A percentile compares a stretch with the other conserved stretches of the same genome.
Conservation (phyloP, 495 filamentous ascomycete species). For the Lindgomyces ingoldianus region DNA sequence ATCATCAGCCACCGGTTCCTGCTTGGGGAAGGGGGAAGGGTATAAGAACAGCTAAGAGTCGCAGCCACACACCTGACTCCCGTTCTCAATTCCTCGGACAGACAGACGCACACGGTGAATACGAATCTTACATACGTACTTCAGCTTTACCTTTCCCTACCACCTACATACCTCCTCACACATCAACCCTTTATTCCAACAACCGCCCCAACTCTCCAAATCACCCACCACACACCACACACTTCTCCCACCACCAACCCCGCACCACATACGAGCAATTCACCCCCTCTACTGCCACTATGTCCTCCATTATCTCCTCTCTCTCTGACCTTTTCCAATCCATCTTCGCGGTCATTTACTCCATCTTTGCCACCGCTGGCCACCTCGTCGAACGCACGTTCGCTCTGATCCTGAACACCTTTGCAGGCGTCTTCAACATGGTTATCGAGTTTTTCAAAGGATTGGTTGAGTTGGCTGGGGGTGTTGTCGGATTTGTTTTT, state of each 20-base stretch:
- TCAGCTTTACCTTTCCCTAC: not conserved
- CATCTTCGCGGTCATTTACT: constrained; percentile 32
- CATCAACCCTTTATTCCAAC: not conserved
- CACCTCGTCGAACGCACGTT: constrained; percentile 27
- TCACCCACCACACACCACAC: not conserved
- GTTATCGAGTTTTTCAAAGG: constrained; percentile 29
- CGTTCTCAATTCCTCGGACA: not conserved
- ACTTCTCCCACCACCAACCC: not conserved
- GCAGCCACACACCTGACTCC: not conserved
- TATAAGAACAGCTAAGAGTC: too few species aligned
- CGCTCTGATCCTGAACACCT: constrained; percentile 9
- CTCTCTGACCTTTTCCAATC: constrained; percentile 32
- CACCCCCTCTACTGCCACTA: constrained; percentile 4
- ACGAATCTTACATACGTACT: not conserved
- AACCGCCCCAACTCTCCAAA: not conserved
- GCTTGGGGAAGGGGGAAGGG: too few species aligned
- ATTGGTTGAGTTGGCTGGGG: constrained; percentile 22
- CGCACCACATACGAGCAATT: not conserved
- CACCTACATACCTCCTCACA: not conserved
- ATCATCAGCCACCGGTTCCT: too few species aligned
- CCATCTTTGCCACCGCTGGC: constrained; percentile 31
- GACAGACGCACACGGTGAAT: not conserved
- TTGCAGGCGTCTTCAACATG: constrained; percentile 21
- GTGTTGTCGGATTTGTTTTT: constrained; percentile 26
- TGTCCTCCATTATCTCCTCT: constrained; percentile 32